Evolutionary conservation across 768 basidiomycete species (phyloP).

Genomic region (Suillus decipiens): DNA sequence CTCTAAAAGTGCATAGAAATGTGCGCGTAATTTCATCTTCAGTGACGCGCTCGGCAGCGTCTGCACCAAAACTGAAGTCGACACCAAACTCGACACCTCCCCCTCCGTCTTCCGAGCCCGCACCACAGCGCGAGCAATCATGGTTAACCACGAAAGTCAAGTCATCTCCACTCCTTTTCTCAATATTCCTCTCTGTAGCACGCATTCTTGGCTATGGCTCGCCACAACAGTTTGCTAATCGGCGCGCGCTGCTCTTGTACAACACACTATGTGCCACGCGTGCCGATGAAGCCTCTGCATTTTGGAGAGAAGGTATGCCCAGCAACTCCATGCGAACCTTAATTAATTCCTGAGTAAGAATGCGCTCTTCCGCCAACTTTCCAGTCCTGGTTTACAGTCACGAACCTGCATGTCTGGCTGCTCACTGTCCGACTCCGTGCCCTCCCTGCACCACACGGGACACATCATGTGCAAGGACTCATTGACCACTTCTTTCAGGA

Average conservation of each 20-base stretch:
- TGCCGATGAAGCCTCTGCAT: conserved; percentile 58
- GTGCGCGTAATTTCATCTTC: conserved; percentile 5
- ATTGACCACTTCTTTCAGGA: conserved; percentile 96
- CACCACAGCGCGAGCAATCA: conserved; percentile 31
- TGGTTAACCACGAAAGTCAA: conserved; percentile 62
- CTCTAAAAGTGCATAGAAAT: not conserved
- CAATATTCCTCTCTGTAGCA: conserved; percentile 49
- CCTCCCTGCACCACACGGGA: conserved; percentile 67
- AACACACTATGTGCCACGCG: conserved; percentile 53
- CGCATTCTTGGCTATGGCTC: conserved; percentile 60
- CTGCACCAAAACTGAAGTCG: not conserved
- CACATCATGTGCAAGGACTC: conserved; percentile 73
- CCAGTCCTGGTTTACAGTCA: conserved; percentile 95
- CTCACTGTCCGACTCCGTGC: conserved; percentile 86
- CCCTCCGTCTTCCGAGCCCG: not conserved
- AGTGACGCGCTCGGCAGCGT: not conserved
- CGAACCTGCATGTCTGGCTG: conserved; percentile 91
- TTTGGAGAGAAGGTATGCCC: conserved; percentile 67
- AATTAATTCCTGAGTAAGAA: conserved; percentile 43
- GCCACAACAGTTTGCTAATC: conserved; percentile 59
- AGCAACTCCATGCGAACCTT: not conserved
- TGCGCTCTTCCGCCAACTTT: conserved; percentile 89
- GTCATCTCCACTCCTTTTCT: conserved; percentile 47
- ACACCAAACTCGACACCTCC: not conserved
- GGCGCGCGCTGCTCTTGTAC: conserved; percentile 60